phyloP scores from a whole-genome alignment of 2,329 filamentous ascomycete genomes.

The Sphaceloma murrayae region DNA sequence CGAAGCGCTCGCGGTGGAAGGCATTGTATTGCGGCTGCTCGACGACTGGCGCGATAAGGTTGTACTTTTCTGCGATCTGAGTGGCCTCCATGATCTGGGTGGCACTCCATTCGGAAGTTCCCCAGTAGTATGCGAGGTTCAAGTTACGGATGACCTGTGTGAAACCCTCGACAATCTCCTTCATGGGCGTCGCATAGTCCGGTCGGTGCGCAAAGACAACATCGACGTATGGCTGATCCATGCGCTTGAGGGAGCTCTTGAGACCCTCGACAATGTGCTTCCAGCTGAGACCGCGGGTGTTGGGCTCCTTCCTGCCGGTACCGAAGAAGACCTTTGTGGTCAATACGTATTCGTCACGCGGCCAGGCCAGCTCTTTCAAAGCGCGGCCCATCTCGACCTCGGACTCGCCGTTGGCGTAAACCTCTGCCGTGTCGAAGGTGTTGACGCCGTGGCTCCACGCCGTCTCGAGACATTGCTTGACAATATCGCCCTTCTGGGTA shows the following conservation, averaged over 20 bases:
- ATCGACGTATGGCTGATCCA: slow-evolving; percentile 58
- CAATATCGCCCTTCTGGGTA: slow-evolving; percentile 41
- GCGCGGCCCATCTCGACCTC: slow-evolving; percentile 50
- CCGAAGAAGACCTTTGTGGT: slow-evolving; percentile 44
- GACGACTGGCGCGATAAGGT: slow-evolving; percentile 48
- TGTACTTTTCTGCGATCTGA: slow-evolving; percentile 45
- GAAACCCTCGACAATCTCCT: slow-evolving; percentile 50
- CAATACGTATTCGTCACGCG: slow-evolving; percentile 37
- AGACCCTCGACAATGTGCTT: slow-evolving; percentile 50
- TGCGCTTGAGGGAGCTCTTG: slow-evolving; percentile 47
- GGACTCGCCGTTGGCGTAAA: slow-evolving; percentile 50
- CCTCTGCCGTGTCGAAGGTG: slow-evolving; percentile 43
- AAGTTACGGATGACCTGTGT: slow-evolving; percentile 44
- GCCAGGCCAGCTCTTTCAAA: slow-evolving; percentile 40
- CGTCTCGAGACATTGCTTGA: slow-evolving; percentile 43
- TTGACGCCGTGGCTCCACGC: slow-evolving; percentile 44
- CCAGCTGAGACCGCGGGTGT: slow-evolving; percentile 41
- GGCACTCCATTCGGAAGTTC: slow-evolving; percentile 52
- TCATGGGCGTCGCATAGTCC: slow-evolving; percentile 49
- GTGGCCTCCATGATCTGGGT: slow-evolving; percentile 51
- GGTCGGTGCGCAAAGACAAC: slow-evolving; percentile 54
- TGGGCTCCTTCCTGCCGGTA: slow-evolving; percentile 49
- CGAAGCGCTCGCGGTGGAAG: slow-evolving; percentile 47
- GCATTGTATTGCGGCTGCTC: slow-evolving; percentile 52
- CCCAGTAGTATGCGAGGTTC: slow-evolving; percentile 55